These are phyloP conservation scores for Pseudogymnoascus sp. DNA, from an alignment of 2,329 filamentous ascomycete genomes.

Conservation along the genomic window DNA sequence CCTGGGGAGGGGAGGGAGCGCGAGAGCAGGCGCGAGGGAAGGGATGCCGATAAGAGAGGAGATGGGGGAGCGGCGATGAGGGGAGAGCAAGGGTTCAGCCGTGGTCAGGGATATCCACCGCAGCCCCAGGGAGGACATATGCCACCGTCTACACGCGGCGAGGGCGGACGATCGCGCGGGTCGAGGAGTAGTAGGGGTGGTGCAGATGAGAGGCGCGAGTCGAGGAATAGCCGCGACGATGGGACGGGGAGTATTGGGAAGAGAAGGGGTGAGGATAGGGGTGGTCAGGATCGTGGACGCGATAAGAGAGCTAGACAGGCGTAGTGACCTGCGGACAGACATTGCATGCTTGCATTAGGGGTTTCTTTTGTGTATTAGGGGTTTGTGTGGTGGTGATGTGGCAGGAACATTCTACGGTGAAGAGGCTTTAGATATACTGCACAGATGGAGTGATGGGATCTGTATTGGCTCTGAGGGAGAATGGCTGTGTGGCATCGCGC, in stretches of 20 bases:
- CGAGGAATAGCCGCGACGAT: background rate
- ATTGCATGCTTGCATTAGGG: constrained; percentile 3
- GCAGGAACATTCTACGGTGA: background rate
- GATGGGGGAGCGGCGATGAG: constrained; percentile 6
- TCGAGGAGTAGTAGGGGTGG: background rate
- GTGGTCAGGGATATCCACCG: constrained; percentile 31
- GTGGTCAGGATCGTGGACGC: background rate
- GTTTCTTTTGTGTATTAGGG: background rate
- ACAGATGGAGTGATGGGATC: background rate
- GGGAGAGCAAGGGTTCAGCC: constrained; percentile 6
- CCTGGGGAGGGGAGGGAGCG: constrained; percentile 17
- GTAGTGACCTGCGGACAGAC: background rate
- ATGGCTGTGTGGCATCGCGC: background rate
- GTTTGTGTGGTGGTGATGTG: background rate
- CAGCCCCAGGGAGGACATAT: constrained; percentile 28
- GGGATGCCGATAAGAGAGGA: constrained; percentile 23
- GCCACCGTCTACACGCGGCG: background rate
- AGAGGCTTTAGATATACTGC: background rate
- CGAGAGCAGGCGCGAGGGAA: constrained; percentile 22
- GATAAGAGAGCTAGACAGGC: background rate
- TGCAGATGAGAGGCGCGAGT: background rate
- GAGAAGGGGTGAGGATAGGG: background rate
- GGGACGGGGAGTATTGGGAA: background rate
- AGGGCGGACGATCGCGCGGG: background rate
- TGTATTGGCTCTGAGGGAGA: background rate